These are phyloP conservation scores for Fusarium coicis DNA, from an alignment of 2,329 filamentous ascomycete species.

Conservation along the genomic window DNA sequence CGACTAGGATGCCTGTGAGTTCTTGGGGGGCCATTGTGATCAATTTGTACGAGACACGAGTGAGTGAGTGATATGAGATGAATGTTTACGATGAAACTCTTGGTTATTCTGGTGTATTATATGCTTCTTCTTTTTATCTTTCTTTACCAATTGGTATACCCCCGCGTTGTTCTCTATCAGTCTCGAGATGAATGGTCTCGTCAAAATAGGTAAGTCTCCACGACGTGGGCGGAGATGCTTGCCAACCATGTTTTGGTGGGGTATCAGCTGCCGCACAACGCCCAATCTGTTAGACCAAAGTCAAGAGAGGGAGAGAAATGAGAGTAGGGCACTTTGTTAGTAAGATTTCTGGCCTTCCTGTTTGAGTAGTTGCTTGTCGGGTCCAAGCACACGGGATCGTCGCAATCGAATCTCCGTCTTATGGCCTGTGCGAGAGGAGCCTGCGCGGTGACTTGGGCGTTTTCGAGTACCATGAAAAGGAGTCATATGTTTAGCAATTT, in stretches of 20 bases:
- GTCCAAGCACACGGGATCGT: background rate
- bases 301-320: background rate
- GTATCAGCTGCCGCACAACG: background rate
- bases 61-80: background rate
- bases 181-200: background rate
- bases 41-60: background rate
- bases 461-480: background rate
- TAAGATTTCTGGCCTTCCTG: background rate
- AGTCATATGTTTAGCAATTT: background rate
- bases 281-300: background rate
- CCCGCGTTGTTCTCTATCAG: constrained; percentile 26
- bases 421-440: background rate
- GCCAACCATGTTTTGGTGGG: background rate
- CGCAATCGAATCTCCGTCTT: background rate
- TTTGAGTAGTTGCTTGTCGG: background rate
- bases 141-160: constrained; percentile 14
- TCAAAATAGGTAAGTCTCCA: constrained; percentile 41
- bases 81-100: background rate
- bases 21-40: constrained; percentile 37
- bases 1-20: constrained; percentile 58
- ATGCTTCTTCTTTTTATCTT: background rate
- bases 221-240: constrained; percentile 23
- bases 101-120: constrained; percentile 14
- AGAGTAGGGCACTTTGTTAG: background rate
- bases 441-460: fast-evolving